Percentiles rank a stretch among this genome's conserved stretches.
Evolutionary conservation across 768 basidiomycete species (phyloP).

Genomic region (Rhizopogon vulgaris): DNA sequence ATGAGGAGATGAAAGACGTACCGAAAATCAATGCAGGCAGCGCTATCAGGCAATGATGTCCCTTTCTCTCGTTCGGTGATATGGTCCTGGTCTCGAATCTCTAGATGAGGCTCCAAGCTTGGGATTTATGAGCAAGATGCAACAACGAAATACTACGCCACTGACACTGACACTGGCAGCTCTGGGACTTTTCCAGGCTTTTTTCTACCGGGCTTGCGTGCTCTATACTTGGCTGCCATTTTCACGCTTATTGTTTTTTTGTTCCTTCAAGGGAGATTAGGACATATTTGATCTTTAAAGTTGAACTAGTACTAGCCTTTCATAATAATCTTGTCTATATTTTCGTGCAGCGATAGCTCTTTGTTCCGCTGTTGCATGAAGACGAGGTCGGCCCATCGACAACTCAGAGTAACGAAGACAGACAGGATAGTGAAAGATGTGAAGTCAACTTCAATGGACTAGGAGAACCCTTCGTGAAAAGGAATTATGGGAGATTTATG

Average conservation of each 20-base stretch:
- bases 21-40: not conserved
- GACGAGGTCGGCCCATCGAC: not conserved
- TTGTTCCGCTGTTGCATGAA: not conserved
- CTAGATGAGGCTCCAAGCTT: not conserved
- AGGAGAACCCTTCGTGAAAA: too few relatives aligned
- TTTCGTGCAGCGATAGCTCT: not conserved
- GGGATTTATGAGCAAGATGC: not conserved
- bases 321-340: conserved; percentile 1
- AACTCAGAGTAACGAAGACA: not conserved
- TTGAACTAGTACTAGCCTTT: not conserved
- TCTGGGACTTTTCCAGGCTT: not conserved
- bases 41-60: not conserved
- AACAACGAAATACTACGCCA: not conserved
- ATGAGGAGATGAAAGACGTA: not conserved
- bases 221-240: conserved; percentile 1
- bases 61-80: not conserved
- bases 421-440: not conserved
- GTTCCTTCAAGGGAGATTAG: not conserved
- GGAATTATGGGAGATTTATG: conserved; percentile 1
- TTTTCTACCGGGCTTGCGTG: not conserved
- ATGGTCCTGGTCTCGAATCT: too few relatives aligned
- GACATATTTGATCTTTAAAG: not conserved
- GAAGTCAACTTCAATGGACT: not conserved
- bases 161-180: too few relatives aligned
- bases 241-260: not conserved